A percentile compares a stretch with the other conserved stretches of the same genome.
phyloP scores from a whole-genome alignment of 2,329 filamentous ascomycete species.

The Chaetothyriales sp. region DNA sequence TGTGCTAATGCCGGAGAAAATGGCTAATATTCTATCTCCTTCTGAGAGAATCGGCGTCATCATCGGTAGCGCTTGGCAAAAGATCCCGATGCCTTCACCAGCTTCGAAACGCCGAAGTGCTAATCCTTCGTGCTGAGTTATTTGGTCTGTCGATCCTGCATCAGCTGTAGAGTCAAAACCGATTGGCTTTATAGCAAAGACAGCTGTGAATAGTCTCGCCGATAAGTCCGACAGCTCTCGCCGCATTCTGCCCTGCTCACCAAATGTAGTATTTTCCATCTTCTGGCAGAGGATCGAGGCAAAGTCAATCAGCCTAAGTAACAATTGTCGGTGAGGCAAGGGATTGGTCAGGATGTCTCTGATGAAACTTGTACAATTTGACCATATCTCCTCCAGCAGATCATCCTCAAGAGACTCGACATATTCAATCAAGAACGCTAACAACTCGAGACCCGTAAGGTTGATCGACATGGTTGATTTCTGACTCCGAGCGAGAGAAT shows the following conservation, averaged over 20 bases:
- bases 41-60: constrained; percentile 74
- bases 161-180: constrained; percentile 42
- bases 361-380: constrained; percentile 81
- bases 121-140: constrained; percentile 18
- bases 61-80: constrained; percentile 65
- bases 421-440: constrained; percentile 82
- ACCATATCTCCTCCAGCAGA: constrained; percentile 96
- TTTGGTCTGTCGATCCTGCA: constrained; percentile 11
- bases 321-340: constrained; percentile 80
- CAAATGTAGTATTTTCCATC: constrained; percentile 94
- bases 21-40: constrained; percentile 65
- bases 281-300: constrained; percentile 83
- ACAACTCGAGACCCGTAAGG: constrained; percentile 68
- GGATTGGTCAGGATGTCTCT: constrained; percentile 84
- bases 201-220: constrained; percentile 72
- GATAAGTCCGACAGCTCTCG: constrained; percentile 83
- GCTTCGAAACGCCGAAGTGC: constrained; percentile 33
- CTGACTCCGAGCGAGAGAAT: constrained; percentile 60
- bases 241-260: constrained; percentile 84
- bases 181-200: constrained; percentile 78
- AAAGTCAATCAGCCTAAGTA: constrained; percentile 77
- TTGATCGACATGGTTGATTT: constrained; percentile 83
- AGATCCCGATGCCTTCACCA: constrained; percentile 66
- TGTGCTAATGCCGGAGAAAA: constrained; percentile 66
- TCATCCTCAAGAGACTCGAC: constrained; percentile 84